Evolutionary conservation across 306 rosid genomes (phyloP), one percentile per base, ranked within the genome.

Genomic region (Castanopsis chinensis): DNA sequence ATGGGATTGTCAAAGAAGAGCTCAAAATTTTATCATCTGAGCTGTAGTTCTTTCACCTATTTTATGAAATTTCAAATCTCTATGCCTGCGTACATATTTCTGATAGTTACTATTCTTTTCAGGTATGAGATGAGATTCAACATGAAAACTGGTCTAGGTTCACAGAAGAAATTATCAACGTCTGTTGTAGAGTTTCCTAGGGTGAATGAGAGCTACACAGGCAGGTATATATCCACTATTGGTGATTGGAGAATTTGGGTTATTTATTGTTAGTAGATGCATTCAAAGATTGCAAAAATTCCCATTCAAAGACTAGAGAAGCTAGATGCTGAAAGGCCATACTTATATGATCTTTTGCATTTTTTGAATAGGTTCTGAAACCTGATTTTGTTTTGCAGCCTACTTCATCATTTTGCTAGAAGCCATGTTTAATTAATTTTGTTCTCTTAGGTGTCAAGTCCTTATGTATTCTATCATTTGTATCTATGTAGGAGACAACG

Each of bases 91-190:
- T 76, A 49, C 53, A 3, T 49, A 61, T 83, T 75, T 80, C 79
- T 85, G 54, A 57, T 20, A 33, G 28, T 73, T 17, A 52, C 85
- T 13, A 28, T 60, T 80, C 53, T 72, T 84, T 80, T 73, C 81
- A 95, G 99, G 85, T 95, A 86, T 72, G 99, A 95, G 83, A 91
- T 95, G 98, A 87, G 95, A 79, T 92, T 95, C 81, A 91, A 95
- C 89, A 72, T 91, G 87, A 89, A 92, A 85, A 86, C 88, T 25
- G 96, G 98, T 10, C 81, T 74, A 70, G 97, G 98, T 79, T 78
- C 91, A 56, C 98, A 95, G 84, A 89, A 81, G 86, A 89, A 90
- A 79, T 84, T 95, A 51, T 95, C 98, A 21, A 87, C 83, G 21
- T 73, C 97, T 54, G 82, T 92, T 74, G 92, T 95, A 60, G 99